Percentiles rank a stretch among this genome's conserved stretches.
Conservation (phyloP, 768 basidiomycete species). For the Kwoniella sp. region DNA sequence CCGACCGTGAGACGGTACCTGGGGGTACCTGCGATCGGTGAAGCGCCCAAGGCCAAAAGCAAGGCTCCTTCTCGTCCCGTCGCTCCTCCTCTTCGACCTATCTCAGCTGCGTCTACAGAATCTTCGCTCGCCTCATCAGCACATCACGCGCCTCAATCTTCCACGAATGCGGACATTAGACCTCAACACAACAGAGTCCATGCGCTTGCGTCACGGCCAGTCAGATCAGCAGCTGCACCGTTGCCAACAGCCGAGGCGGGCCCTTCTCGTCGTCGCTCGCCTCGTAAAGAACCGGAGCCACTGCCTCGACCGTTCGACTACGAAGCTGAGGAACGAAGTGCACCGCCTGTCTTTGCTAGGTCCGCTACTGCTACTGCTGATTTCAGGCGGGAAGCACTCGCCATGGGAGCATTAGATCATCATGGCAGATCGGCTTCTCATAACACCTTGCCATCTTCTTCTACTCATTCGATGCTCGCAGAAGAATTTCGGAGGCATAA, state of each 20-base stretch:
- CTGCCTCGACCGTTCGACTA: background rate
- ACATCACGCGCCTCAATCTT: background rate
- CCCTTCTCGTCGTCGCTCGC: conserved; percentile 14
- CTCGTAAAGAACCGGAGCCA: conserved; percentile 8
- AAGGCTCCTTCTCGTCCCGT: conserved; percentile 6
- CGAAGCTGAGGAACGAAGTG: background rate
- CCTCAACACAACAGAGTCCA: conserved; percentile 22
- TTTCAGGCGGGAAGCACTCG: background rate
- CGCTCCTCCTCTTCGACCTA: conserved; percentile 11
- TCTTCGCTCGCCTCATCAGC: conserved; percentile 7
- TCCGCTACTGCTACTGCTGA: background rate
- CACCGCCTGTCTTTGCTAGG: conserved; percentile 7
- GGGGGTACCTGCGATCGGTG: conserved; percentile 41
- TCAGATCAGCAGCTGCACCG: conserved; percentile 4
- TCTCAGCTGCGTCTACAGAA: conserved; percentile 17
- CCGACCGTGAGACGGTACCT: conserved; percentile 57
- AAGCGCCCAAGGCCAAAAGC: conserved; percentile 24
- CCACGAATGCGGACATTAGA: background rate
- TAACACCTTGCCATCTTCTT: conserved; percentile 22
- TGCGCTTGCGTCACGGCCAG: conserved; percentile 21
- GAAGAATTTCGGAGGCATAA: conserved; percentile 1
- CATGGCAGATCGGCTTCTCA: conserved; percentile 40
- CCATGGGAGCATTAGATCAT: background rate
- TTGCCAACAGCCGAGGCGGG: conserved; percentile 12
- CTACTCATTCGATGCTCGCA: background rate